Conservation (phyloP, 2,329 filamentous ascomycete species). For the Plectosphaerella plurivora region DNA sequence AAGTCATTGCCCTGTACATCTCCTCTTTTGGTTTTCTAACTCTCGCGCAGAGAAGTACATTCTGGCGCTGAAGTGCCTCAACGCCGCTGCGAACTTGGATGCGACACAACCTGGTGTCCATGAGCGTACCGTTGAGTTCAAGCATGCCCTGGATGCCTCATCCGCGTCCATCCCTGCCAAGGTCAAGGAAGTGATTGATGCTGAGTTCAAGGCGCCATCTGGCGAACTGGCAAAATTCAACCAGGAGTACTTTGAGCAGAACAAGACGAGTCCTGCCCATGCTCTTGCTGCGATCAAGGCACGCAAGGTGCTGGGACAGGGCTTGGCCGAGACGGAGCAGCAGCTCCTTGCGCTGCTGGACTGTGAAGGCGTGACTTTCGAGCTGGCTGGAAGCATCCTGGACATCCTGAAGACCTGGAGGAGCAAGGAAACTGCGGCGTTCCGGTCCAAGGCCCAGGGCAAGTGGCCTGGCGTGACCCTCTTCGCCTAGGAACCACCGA, state of each 20-base stretch:
- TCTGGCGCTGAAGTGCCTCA: constrained; percentile 80
- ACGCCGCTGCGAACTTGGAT: constrained; percentile 67
- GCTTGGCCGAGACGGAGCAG: constrained; percentile 53
- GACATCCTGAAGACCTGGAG: constrained; percentile 43
- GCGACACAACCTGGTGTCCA: constrained; percentile 67
- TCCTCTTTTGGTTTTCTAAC: constrained; percentile 18
- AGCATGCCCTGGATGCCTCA: constrained; percentile 52
- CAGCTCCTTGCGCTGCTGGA: constrained; percentile 57
- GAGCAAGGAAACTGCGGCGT: constrained; percentile 41
- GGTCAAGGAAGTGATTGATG: constrained; percentile 64
- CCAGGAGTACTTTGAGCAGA: constrained; percentile 56
- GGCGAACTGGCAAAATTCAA: constrained; percentile 61
- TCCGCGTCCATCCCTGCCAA: constrained; percentile 58
- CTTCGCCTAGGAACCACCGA: constrained; percentile 26
- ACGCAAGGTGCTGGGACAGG: constrained; percentile 54
- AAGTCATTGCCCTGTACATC: constrained; percentile 31
- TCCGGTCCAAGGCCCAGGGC: constrained; percentile 40
- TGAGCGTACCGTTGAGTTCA: constrained; percentile 69
- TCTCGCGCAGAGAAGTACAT: constrained; percentile 68
- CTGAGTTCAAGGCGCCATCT: constrained; percentile 58
- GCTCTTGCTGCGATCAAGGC: constrained; percentile 60
- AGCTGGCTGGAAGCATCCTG: constrained; percentile 48
- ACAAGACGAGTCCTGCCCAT: constrained; percentile 59
- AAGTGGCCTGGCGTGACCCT: constrained; percentile 48
- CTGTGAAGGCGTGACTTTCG: constrained; percentile 42